A percentile compares a stretch with the other conserved stretches of the same genome.
Evolutionary conservation across 2,329 filamentous ascomycete genomes (phyloP).

Genomic region (Penicillium thymicola): DNA sequence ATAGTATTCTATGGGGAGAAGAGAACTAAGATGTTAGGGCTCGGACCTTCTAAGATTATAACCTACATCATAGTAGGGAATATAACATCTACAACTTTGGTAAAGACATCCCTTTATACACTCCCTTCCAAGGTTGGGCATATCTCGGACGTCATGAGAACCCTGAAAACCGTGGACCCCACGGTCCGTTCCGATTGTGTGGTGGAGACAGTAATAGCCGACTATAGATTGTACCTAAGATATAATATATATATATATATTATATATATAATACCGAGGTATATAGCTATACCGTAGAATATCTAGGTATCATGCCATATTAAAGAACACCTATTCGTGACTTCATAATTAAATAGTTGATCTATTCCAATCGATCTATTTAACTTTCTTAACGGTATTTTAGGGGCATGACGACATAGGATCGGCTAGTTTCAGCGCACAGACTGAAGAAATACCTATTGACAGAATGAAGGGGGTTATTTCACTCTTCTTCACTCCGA

Average conservation of each 20-base stretch:
- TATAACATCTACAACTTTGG: not conserved
- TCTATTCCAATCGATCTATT: not conserved
- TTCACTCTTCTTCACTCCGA: not conserved
- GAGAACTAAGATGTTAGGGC: not conserved
- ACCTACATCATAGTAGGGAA: not conserved
- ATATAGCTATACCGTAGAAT: not conserved
- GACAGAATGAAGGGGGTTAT: not conserved
- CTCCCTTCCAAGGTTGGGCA: not conserved
- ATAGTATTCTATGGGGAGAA: not conserved
- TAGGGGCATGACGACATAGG: not conserved
- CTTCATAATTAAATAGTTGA: not conserved
- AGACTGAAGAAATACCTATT: not conserved
- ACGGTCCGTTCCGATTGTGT: slow-evolving; percentile 8
- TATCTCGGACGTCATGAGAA: not conserved
- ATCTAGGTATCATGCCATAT: not conserved
- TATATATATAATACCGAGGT: not conserved
- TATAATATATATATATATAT: no score
- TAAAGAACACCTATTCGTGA: not conserved
- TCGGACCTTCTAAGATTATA: not conserved
- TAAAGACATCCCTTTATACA: not conserved
- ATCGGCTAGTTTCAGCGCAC: not conserved
- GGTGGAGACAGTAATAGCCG: not conserved
- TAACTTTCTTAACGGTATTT: not conserved
- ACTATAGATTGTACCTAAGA: not conserved
- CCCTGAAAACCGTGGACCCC: slow-evolving; percentile 5